Base-by-base conservation (phyloP, 78 protist genomes). In the slime mould (Dictyostelium discoideum) region DNA sequence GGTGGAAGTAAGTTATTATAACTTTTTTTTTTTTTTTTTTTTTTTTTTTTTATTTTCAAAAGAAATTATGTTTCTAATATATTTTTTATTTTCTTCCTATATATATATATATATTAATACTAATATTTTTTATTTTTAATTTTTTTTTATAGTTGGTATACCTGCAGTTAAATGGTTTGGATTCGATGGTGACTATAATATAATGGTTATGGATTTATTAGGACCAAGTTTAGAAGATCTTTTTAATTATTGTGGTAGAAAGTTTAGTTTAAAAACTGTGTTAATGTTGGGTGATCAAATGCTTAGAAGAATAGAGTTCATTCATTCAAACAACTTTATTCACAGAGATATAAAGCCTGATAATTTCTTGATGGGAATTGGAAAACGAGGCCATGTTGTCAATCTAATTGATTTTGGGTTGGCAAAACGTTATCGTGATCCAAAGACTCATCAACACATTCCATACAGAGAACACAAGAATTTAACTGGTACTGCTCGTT, bases 141-240 rank as follows among this genome's bases (percentile, higher is more conserved):
- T 10, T 54, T 54, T 54, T 5, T 16, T 54, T 54, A n/a, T 86
- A 86, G 94, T 88, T 29, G 98, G 98, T 67, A 96, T 99, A 20
- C 99, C 99, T 1, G 73, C 77, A 24, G 99, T 99, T 14, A 96
- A 93, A 74, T 99, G 99, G 99, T 99, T 74, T 92, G 99, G 99
- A 3, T 90, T 96, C 3, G 99, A 99, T 50, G 99, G 99, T 11
- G 99, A 98, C 69, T 98, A 96, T 84, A 96, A 98, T 89, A 98
- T 98, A 20, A 97, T 99, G 98, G 98, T 99, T 32, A 98, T 98
- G 97, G 99, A 99, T 69, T 96, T 99, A 8, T 96, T 99, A 20
- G 99, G 99, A 13, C 99, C 99, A 57, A 85, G 97, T 50, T 96
- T 99, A 83, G 99, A 99, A 46, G 99, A 99, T 92, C 97, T 98